Conservation (phyloP, 768 basidiomycete genomes). For the Pisolithus marmoratus region DNA sequence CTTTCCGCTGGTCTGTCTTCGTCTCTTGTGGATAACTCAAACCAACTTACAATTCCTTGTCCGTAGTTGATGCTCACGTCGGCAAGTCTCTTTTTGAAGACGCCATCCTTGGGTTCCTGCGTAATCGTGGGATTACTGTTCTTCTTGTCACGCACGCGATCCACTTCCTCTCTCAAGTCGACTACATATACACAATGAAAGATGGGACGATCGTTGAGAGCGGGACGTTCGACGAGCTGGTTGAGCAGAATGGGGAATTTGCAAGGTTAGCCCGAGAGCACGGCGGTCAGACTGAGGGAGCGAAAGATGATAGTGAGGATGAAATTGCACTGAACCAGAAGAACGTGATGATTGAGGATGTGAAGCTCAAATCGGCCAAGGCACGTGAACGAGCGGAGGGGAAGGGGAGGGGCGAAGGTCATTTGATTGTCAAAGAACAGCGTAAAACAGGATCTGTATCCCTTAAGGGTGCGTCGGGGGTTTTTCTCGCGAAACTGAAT, state of each 20-base stretch:
- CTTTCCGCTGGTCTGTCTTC: slow-evolving; percentile 48
- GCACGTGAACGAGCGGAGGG: slow-evolving; percentile 37
- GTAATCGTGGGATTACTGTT: slow-evolving; percentile 42
- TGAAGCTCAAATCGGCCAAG: slow-evolving; percentile 33
- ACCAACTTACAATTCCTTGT: not conserved
- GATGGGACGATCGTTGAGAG: slow-evolving; percentile 42
- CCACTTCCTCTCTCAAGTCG: slow-evolving; percentile 47
- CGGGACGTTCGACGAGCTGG: slow-evolving; percentile 49
- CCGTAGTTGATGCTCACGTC: slow-evolving; percentile 69
- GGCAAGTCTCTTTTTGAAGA: slow-evolving; percentile 62
- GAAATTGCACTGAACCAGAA: slow-evolving; percentile 7
- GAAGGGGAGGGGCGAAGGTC: slow-evolving; percentile 59
- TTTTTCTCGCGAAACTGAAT: not conserved
- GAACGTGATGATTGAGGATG: slow-evolving; percentile 25
- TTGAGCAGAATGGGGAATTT: slow-evolving; percentile 46
- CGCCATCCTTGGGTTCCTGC: slow-evolving; percentile 50
- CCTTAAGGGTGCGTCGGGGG: slow-evolving; percentile 32
- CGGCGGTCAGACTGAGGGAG: slow-evolving; percentile 41
- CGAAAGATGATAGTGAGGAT: slow-evolving; percentile 22
- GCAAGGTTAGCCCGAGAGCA: slow-evolving; percentile 55
- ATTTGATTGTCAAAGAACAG: slow-evolving; percentile 59
- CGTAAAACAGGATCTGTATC: slow-evolving; percentile 60
- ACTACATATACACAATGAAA: slow-evolving; percentile 44
- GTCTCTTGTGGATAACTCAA: not conserved
- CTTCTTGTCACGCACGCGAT: slow-evolving; percentile 52